These are phyloP conservation scores for Aureobasidium lini DNA, from an alignment of 2,329 filamentous ascomycete species.

Conservation along the genomic window DNA sequence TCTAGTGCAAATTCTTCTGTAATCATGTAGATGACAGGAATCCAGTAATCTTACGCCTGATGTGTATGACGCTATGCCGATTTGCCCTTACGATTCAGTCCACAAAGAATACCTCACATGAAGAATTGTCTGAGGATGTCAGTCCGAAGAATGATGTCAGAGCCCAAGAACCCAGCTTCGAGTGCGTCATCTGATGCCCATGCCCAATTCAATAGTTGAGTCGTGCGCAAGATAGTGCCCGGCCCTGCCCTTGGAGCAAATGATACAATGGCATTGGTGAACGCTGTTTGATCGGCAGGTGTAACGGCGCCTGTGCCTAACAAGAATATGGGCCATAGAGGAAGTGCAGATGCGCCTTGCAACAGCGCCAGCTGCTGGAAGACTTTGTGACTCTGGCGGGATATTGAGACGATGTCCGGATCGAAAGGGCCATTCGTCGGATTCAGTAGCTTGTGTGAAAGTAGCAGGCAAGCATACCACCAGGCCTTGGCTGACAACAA, in stretches of 20 bases:
- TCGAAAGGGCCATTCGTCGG: background rate
- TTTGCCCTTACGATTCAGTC: too few species aligned
- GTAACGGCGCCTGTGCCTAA: background rate
- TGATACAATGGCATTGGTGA: background rate
- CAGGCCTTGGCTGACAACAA: background rate
- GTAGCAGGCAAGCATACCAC: background rate
- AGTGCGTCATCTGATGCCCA: background rate
- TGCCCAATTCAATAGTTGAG: background rate
- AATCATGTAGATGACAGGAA: background rate
- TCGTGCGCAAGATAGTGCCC: background rate
- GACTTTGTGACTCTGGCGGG: background rate
- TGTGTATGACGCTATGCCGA: too few species aligned
- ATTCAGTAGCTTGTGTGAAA: constrained; percentile 2
- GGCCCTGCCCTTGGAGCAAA: constrained; percentile 1
- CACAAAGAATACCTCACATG: background rate
- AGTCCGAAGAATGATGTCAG: constrained; percentile 1
- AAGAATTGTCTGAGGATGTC: constrained; percentile 3
- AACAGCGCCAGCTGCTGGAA: background rate
- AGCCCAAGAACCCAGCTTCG: constrained; percentile 2
- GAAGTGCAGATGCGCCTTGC: background rate
- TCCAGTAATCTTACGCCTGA: background rate
- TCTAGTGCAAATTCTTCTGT: background rate
- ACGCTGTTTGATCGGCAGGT: background rate
- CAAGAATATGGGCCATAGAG: background rate
- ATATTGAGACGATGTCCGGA: background rate